These are phyloP conservation scores for Penicillium soppii DNA, from an alignment of 495 filamentous ascomycete genomes.

Conservation along the genomic window DNA sequence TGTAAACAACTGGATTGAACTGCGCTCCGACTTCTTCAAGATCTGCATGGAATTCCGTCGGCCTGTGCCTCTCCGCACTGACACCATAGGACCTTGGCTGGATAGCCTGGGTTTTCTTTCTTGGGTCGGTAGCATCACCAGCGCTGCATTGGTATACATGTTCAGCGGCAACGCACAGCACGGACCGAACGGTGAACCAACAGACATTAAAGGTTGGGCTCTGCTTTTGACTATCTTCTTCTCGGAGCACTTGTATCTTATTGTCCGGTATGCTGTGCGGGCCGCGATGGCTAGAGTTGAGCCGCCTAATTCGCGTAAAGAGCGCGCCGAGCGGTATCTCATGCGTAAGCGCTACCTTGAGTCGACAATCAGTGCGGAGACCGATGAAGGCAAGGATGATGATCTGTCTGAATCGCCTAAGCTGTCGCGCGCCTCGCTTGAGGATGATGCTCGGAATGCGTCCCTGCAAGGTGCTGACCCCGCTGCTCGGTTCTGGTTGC, in stretches of 20 bases:
- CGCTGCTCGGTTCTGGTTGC: conserved; percentile 67
- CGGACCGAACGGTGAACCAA: conserved; percentile 54
- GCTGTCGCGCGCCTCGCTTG: conserved; percentile 45
- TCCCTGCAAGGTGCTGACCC: conserved; percentile 50
- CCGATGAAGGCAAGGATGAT: conserved; percentile 27
- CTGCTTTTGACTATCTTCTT: conserved; percentile 82
- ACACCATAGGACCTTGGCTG: conserved; percentile 95
- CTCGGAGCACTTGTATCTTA: conserved; percentile 82
- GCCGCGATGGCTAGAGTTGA: conserved; percentile 76
- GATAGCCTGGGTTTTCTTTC: conserved; percentile 81
- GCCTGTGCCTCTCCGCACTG: conserved; percentile 81
- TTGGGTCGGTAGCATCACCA: conserved; percentile 88
- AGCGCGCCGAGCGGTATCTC: conserved; percentile 69
- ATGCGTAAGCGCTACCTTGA: conserved; percentile 73
- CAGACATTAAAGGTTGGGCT: conserved; percentile 73
- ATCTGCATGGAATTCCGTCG: conserved; percentile 88
- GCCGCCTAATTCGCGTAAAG: conserved; percentile 77
- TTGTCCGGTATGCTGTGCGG: conserved; percentile 66
- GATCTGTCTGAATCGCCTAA: conserved; percentile 25
- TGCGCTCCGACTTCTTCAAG: conserved; percentile 90
- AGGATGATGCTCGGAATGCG: conserved; percentile 68
- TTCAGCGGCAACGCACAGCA: conserved; percentile 64
- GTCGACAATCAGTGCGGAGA: conserved; percentile 31
- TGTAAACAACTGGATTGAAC: conserved; percentile 94
- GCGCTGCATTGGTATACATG: conserved; percentile 81